Evolutionary conservation across 2,329 filamentous ascomycete species (phyloP), one percentile per base, ranked within the genome.

Genomic region (Colletotrichum graminicola): DNA sequence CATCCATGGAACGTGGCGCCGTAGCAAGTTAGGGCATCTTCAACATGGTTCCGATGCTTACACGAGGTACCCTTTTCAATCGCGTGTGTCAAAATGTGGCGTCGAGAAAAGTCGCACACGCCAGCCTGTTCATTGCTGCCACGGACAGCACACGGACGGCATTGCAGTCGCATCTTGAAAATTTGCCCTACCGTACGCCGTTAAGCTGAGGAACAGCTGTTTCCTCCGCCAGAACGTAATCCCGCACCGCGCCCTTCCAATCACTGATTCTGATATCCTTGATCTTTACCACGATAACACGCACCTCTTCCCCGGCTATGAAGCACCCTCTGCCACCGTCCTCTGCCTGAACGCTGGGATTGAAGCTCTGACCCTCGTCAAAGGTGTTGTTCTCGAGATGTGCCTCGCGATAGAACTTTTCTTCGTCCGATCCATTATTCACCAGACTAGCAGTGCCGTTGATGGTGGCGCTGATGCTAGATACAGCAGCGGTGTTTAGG

Each of bases 351-450:
- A 83, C 72, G 63, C 80, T 77, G 41, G 83, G 79, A 49, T 72
- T 65, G 59, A 73, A 73, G 7, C 36, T 70, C 41, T 68, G 81
- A 72, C 86, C 85, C 72, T 90, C 88, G 55, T 91, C 91, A 77
- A 97, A 97, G 0, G 94, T 97, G 80, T 98, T 97, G 82, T 98
- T 97, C 77, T 94, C 94, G 75, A 97, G 83, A 84, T 99, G 96
- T 77, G 90, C 88, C 74, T 92, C 89, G 77, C 92, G 92, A 80
- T 93, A 97, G 87, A 92, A 98, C 62, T 83, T 84, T 82, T 98
- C 96, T 79, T 97, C 93, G 21, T 94, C 92, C 2, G 91, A 93
- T 0, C 92, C 94, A 6, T 85, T 80, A 1, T 91, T 86, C 18
- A 97, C 87, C 45, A 98, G 86, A 43, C 89, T 85, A 1, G 96